Conservation (phyloP, 140 eudicot genomes). For the Stevia rebaudiana region DNA sequence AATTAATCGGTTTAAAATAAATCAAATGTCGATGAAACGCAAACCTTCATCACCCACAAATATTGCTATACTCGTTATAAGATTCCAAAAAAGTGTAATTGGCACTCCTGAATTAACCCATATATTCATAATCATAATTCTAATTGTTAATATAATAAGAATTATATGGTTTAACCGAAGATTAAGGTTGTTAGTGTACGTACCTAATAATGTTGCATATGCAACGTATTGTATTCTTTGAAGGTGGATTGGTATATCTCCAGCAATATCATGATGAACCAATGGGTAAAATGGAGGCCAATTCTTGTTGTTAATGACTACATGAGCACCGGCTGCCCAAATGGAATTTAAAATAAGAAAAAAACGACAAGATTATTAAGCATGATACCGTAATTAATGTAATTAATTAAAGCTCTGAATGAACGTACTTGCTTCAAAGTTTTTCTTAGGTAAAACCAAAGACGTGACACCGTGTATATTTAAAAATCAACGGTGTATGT, state of each 20-base stretch:
- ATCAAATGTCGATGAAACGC: background rate
- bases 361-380: background rate
- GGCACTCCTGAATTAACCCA: slow-evolving; percentile 47
- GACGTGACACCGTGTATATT: too few species aligned
- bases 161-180: too few species aligned
- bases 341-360: background rate
- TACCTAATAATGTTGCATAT: slow-evolving; percentile 78
- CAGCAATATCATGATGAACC: slow-evolving; percentile 88
- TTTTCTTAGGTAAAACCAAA: too few species aligned
- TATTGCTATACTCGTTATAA: slow-evolving; percentile 65
- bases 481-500: too few species aligned
- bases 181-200: background rate
- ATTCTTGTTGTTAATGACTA: slow-evolving; percentile 60
- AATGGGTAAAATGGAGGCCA: slow-evolving; percentile 98
- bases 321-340: slow-evolving; percentile 75
- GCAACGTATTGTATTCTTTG: slow-evolving; percentile 82
- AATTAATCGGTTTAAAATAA: background rate
- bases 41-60: slow-evolving; percentile 64
- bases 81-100: slow-evolving; percentile 67
- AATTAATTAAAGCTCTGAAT: background rate
- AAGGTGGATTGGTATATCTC: slow-evolving; percentile 86
- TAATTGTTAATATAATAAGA: too few species aligned
- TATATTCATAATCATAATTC: background rate
- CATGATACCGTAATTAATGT: background rate
- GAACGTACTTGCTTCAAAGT: too few species aligned